These are phyloP conservation scores for Corynascus novoguineensis DNA, from an alignment of 495 filamentous ascomycete genomes.

Conservation along the genomic window DNA sequence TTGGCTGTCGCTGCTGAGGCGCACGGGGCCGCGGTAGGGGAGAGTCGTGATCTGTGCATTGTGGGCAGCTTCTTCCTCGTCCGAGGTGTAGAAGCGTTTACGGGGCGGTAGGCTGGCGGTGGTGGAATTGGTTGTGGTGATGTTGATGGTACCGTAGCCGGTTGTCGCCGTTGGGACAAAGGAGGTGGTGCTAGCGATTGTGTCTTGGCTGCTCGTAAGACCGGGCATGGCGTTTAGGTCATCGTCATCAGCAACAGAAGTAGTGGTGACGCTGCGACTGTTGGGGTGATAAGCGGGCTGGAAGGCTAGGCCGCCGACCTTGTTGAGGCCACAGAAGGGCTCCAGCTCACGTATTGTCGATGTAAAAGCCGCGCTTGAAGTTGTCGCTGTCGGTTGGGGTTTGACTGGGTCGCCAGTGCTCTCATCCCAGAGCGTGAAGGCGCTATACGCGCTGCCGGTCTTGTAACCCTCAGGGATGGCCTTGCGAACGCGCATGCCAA, in stretches of 20 bases:
- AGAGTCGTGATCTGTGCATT: neutral
- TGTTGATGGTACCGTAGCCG: neutral
- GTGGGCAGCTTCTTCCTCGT: constrained; percentile 16
- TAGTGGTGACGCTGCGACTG: neutral
- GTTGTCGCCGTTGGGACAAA: too few relatives aligned
- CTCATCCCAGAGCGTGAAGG: constrained; percentile 42
- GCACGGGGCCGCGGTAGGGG: constrained; percentile 18
- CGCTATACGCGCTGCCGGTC: constrained; percentile 50
- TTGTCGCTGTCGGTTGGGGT: neutral
- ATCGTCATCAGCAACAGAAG: constrained; percentile 3
- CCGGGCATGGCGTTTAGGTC: constrained; percentile 26
- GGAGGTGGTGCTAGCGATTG: constrained; percentile 16
- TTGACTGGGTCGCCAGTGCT: constrained; percentile 2
- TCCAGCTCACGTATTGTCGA: constrained; percentile 49
- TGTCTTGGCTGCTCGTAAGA: constrained; percentile 40
- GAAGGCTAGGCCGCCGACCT: constrained; percentile 52
- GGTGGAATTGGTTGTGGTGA: constrained; percentile 2
- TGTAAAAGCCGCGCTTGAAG: constrained; percentile 15
- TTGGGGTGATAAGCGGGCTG: constrained; percentile 29
- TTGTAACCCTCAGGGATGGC: constrained; percentile 89
- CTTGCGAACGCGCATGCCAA: constrained; percentile 92
- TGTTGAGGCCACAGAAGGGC: constrained; percentile 72
- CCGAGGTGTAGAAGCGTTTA: constrained; percentile 37
- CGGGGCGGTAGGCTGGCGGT: constrained; percentile 14
- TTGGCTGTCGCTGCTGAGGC: constrained; percentile 13